phyloP scores from a whole-genome alignment of 768 basidiomycete genomes.

The Tylopilus balloui region DNA sequence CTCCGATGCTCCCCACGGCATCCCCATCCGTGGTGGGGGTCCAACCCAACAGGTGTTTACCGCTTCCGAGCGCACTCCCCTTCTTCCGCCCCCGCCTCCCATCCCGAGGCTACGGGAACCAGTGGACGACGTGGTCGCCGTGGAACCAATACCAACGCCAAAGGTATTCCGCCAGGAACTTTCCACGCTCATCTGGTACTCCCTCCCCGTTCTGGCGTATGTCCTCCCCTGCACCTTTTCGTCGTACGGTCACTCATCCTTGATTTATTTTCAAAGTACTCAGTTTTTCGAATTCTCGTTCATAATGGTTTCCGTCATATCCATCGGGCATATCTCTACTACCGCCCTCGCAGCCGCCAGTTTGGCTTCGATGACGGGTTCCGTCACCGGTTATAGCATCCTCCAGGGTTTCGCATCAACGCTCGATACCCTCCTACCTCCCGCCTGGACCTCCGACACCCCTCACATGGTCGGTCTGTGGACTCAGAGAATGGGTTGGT shows the following conservation, averaged over 20 bases:
- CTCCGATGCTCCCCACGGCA: slow-evolving; percentile 17
- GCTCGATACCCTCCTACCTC: slow-evolving; percentile 89
- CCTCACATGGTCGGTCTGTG: slow-evolving; percentile 86
- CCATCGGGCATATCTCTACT: slow-evolving; percentile 89
- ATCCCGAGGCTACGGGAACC: slow-evolving; percentile 56
- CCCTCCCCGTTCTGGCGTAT: slow-evolving; percentile 69
- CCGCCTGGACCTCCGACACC: slow-evolving; percentile 88
- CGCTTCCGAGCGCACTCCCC: slow-evolving; percentile 52
- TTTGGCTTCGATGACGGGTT: slow-evolving; percentile 69
- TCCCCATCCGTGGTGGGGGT: slow-evolving; percentile 14
- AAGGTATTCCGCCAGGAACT: slow-evolving; percentile 56
- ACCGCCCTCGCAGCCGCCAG: slow-evolving; percentile 82
- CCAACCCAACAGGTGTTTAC: not conserved
- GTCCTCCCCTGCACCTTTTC: slow-evolving; percentile 21
- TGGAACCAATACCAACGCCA: slow-evolving; percentile 19
- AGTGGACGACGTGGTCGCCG: slow-evolving; percentile 26
- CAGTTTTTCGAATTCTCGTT: slow-evolving; percentile 84
- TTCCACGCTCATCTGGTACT: slow-evolving; percentile 53
- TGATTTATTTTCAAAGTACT: slow-evolving; percentile 41
- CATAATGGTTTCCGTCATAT: slow-evolving; percentile 76
- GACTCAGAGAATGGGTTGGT: slow-evolving; percentile 82
- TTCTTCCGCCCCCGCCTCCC: slow-evolving; percentile 43
- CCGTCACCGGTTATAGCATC: slow-evolving; percentile 55
- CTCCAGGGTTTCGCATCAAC: slow-evolving; percentile 79
- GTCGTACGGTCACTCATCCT: slow-evolving; percentile 1